Percentiles rank a stretch among this genome's conserved stretches.
These are phyloP conservation scores for Tulasnella sp. DNA, from an alignment of 768 basidiomycete species.

Conservation along the genomic window DNA sequence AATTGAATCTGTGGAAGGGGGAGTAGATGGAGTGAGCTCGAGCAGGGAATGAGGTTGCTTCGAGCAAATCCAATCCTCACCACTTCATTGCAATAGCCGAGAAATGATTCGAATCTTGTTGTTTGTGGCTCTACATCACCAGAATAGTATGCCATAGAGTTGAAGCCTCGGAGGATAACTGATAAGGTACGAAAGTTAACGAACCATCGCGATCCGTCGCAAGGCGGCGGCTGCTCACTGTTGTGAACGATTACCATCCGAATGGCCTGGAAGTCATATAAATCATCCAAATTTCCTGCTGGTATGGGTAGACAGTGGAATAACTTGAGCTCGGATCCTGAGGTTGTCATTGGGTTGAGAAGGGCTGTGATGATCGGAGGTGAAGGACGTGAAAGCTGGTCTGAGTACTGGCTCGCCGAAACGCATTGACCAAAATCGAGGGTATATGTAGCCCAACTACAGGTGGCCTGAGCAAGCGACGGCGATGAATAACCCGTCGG, in stretches of 20 bases:
- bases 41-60: too few relatives aligned
- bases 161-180: constrained; percentile 7
- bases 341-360: neutral
- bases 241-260: constrained; percentile 9
- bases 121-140: neutral
- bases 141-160: constrained; percentile 12
- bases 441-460: constrained; percentile 27
- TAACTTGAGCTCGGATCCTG: neutral
- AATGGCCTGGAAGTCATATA: constrained; percentile 8
- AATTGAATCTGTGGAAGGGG: neutral
- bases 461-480: too few relatives aligned
- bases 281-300: neutral
- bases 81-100: neutral
- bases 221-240: neutral
- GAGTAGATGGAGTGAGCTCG: neutral
- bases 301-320: neutral
- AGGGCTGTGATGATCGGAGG: too few relatives aligned
- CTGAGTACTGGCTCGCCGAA: constrained; percentile 24
- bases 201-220: neutral
- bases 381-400: too few relatives aligned
- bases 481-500: too few relatives aligned
- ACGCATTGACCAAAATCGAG: constrained; percentile 25
- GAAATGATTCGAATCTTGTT: neutral
- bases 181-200: too few relatives aligned
- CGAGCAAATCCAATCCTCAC: too few relatives aligned